Conservation (phyloP, 2,329 filamentous ascomycete genomes). For the Orbilia blumenaviensis region DNA sequence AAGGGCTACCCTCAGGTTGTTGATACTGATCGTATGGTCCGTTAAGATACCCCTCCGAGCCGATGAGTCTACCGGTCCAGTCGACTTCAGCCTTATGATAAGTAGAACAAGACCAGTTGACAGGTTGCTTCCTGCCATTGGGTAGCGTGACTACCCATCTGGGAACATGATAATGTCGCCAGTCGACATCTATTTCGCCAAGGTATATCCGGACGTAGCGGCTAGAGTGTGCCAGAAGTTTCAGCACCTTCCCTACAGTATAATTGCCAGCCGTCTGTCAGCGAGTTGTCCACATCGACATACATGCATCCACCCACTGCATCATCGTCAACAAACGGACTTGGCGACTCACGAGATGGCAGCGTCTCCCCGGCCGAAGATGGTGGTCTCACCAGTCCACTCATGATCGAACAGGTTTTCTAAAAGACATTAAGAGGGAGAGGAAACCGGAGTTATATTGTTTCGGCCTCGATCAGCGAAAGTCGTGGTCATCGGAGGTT, state of each 20-base stretch:
- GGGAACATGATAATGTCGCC: slow-evolving; percentile 47
- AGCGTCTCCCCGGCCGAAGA: slow-evolving; percentile 19
- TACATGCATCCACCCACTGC: neutral
- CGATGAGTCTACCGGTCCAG: slow-evolving; percentile 44
- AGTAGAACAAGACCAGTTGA: slow-evolving; percentile 32
- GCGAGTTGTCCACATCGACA: neutral
- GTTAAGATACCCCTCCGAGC: slow-evolving; percentile 34
- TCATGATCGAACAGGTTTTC: slow-evolving; percentile 9
- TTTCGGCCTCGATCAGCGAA: neutral
- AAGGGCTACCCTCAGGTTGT: slow-evolving; percentile 7
- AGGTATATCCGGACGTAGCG: slow-evolving; percentile 48
- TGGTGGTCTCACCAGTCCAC: slow-evolving; percentile 37
- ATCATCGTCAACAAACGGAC: neutral
- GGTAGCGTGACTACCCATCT: slow-evolving; percentile 49
- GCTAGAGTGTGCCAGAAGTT: slow-evolving; percentile 36
- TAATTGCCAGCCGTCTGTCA: neutral
- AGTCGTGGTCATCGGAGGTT: slow-evolving; percentile 31
- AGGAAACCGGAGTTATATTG: neutral
- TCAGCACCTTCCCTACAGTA: slow-evolving; percentile 36
- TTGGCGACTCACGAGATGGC: slow-evolving; percentile 34
- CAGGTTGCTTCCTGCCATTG: slow-evolving; percentile 41
- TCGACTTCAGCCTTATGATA: slow-evolving; percentile 40
- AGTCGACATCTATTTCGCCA: slow-evolving; percentile 47
- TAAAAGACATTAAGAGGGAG: slow-evolving; percentile 18
- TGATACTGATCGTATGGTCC: slow-evolving; percentile 51